Percentiles rank a stretch among this genome's conserved stretches.
Evolutionary conservation across 306 rosid genomes (phyloP).

Genomic region (Vachellia pachyceras): DNA sequence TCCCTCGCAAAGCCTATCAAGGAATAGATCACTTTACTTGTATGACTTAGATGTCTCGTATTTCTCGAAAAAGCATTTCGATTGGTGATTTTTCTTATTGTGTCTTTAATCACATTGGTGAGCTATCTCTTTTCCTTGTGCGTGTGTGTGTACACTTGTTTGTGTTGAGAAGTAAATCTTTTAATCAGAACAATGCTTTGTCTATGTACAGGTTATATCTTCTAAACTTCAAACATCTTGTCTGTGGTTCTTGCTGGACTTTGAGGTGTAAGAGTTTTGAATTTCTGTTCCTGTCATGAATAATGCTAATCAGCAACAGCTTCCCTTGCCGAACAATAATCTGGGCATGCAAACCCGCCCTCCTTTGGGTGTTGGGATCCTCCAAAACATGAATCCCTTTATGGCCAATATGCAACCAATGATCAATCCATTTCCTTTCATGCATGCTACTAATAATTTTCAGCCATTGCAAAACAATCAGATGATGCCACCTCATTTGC

Average conservation of each 20-base stretch:
- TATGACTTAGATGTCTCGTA: no score
- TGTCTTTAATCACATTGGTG: neutral
- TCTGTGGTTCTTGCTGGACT: neutral
- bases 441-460: conserved; percentile 48
- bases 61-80: no score
- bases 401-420: conserved; percentile 46
- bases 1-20: neutral
- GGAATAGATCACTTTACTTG: no score
- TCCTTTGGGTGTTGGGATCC: conserved; percentile 46
- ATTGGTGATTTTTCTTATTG: neutral
- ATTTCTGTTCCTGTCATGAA: conserved; percentile 46
- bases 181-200: neutral
- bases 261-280: no score
- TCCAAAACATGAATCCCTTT: conserved; percentile 48
- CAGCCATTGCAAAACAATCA: conserved; percentile 59
- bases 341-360: conserved; percentile 55
- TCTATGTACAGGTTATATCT: conserved; percentile 5
- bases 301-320: conserved; percentile 38
- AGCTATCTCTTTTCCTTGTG: neutral
- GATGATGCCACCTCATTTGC: conserved; percentile 50
- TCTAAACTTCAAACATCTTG: neutral
- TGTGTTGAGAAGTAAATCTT: neutral
- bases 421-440: conserved; percentile 49
- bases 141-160: no score
- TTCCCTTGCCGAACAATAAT: conserved; percentile 54